Percentiles rank a stretch among this genome's conserved stretches.
These are phyloP conservation scores for Solanum chmielewskii DNA, from an alignment of 257 asterid species.

Conservation along the genomic window DNA sequence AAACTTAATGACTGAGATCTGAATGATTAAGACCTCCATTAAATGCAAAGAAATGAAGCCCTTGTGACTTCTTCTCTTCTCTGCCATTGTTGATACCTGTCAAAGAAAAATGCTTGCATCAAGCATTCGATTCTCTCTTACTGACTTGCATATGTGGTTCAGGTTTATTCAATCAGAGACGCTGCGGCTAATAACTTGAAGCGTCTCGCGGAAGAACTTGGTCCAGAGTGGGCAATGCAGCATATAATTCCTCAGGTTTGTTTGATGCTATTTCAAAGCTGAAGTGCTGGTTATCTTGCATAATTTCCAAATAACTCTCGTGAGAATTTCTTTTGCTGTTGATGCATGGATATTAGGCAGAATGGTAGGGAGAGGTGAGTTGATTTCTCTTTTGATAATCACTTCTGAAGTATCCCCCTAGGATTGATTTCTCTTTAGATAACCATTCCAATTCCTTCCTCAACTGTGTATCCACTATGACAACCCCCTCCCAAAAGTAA, in stretches of 20 bases:
- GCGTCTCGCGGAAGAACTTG: constrained; percentile 44
- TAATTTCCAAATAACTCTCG: background rate
- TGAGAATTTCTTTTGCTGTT: background rate
- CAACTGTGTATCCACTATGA: background rate
- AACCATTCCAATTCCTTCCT: background rate
- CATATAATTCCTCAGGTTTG: constrained; percentile 58
- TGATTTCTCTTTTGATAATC: background rate
- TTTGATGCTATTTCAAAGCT: background rate
- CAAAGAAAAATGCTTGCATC: background rate
- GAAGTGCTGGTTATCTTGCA: background rate
- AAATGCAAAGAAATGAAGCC: background rate
- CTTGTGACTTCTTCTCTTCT: background rate
- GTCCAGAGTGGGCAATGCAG: constrained; percentile 56
- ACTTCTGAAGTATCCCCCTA: background rate
- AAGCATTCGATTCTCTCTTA: background rate
- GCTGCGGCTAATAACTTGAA: constrained; percentile 48
- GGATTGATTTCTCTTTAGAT: background rate
- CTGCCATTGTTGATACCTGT: background rate
- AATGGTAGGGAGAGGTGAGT: background rate
- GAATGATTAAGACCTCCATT: background rate
- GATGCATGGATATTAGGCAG: background rate
- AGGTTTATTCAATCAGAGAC: constrained; percentile 45
- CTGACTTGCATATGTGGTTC: background rate
- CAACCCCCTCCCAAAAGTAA: background rate
- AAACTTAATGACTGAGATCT: background rate